Base-by-base conservation (phyloP, 1,139 yeast species). In the Geotrichum phurueaensis region DNA sequence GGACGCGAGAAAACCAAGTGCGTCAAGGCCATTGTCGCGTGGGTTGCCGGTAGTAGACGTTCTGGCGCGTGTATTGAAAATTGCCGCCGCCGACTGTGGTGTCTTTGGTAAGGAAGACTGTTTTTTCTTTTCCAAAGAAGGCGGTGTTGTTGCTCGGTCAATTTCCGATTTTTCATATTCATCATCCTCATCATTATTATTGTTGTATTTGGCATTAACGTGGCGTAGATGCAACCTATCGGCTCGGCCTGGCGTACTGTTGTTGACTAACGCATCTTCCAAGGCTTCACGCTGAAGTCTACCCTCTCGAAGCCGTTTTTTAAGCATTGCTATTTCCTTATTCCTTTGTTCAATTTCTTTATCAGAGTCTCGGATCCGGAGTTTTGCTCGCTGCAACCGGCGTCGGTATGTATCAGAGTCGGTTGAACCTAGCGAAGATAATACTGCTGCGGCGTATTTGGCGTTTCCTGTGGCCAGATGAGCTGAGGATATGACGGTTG, bases 341-440 rank as follows among this genome's bases (percentile, higher is more conserved):
- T 79, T 80, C 64, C 77, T 78, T 49, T 73, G 76, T 13, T 73
- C 72, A 36, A 79, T 72, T 57, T 76, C 78, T 53, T 71, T 71
- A 61, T 76, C 78, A 56, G 78, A 76, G 65, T 80, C 83, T 62
- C 72, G 73, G 33, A 81, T 70, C 63, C 78, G 73, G 48, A 71
- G 71, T 62, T 78, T 79, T 55, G 79, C 79, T 53, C 70, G 69
- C 43, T 73, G 71, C 23, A 80, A 71, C 58, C 77, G 73, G 15
- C 75, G 71, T 54, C 77, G 66, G 51, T 80, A 71, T 29, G 69
- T 64, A 47, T 70, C 76, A 12, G 43, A 36, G 18, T 36, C 63
- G 18, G 27, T 29, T 36, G 48, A n/a, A 13, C 50, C 22, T 50
- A 39, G 50, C 50, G 27, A 22, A 5, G 50, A 12, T 12, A 51